Conservation (phyloP, 2,329 filamentous ascomycete genomes). For the Sporothrix phasma region DNA sequence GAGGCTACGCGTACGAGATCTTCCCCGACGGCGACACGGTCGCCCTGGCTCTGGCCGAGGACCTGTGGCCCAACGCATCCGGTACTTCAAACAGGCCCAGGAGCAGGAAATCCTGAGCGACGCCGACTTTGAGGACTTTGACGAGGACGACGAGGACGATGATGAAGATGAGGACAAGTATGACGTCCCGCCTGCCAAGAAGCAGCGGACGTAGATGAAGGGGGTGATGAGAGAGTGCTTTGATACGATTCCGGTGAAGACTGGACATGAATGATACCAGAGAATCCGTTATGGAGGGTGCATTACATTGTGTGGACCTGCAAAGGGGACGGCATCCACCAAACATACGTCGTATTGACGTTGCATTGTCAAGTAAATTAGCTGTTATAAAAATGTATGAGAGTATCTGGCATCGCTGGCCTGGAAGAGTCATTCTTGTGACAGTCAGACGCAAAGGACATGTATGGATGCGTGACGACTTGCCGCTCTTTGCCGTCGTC, state of each 20-base stretch:
- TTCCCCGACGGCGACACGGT: constrained; percentile 82
- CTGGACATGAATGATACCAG: neutral
- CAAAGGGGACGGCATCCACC: neutral
- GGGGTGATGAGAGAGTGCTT: neutral
- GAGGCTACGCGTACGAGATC: constrained; percentile 63
- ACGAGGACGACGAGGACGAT: constrained; percentile 27
- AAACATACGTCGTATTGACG: neutral
- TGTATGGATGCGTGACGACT: too few relatives aligned
- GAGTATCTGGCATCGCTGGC: neutral
- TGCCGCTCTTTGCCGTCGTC: too few relatives aligned
- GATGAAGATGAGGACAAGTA: neutral
- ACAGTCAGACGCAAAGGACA: too few relatives aligned
- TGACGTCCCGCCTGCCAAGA: constrained; percentile 34
- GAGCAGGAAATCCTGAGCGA: constrained; percentile 59
- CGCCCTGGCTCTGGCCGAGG: constrained; percentile 71
- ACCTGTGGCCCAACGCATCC: constrained; percentile 79
- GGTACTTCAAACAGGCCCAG: constrained; percentile 77
- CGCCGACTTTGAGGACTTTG: constrained; percentile 57
- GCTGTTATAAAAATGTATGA: neutral
- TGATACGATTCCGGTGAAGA: too few relatives aligned
- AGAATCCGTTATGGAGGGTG: neutral
- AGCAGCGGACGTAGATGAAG: constrained; percentile 28
- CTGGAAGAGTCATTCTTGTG: too few relatives aligned
- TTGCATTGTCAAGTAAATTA: neutral
- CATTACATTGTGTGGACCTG: neutral